Percentiles rank a stretch among this genome's conserved stretches.
phyloP scores from a whole-genome alignment of 352 stramenopile species.

The Pythium rishiriense region DNA sequence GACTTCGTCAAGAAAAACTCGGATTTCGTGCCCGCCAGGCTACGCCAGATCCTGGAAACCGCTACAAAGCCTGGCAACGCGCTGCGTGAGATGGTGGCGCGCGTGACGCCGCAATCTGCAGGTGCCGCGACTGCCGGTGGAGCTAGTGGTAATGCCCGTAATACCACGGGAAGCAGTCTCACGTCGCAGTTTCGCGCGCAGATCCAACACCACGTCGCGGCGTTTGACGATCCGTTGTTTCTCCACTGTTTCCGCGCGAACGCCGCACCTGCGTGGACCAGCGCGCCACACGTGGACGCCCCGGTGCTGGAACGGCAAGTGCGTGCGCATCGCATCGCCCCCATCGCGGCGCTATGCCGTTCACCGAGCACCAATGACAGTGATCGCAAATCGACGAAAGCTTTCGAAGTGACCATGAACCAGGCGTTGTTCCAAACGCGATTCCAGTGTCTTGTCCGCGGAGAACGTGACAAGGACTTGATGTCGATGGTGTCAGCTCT shows the following conservation, averaged over 20 bases:
- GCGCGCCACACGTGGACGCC: constrained; percentile 3
- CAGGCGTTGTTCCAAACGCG: constrained; percentile 8
- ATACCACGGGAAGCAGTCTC: constrained; percentile 2
- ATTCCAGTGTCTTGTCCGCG: constrained; percentile 12
- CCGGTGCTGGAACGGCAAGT: constrained; percentile 23
- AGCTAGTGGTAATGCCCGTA: not conserved
- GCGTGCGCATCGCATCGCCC: constrained; percentile 17
- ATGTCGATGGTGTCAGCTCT: not conserved
- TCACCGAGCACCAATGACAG: not conserved
- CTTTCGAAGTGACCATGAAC: constrained; percentile 15
- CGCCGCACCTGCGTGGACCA: constrained; percentile 1
- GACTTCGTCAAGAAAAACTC: constrained; percentile 77
- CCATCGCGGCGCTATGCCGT: not conserved
- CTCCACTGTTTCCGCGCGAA: constrained; percentile 29
- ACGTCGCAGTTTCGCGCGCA: constrained; percentile 25
- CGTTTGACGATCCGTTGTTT: constrained; percentile 16
- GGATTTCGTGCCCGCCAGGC: constrained; percentile 41
- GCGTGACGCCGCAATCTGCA: not conserved
- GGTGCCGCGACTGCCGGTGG: not conserved
- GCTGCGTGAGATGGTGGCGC: not conserved
- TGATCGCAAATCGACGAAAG: not conserved
- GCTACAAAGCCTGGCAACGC: constrained; percentile 12
- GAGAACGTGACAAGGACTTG: not conserved
- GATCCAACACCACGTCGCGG: constrained; percentile 16
- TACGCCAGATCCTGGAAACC: constrained; percentile 37